Evolutionary conservation across 306 rosid species (phyloP).

Genomic region (Pyrus communis): DNA sequence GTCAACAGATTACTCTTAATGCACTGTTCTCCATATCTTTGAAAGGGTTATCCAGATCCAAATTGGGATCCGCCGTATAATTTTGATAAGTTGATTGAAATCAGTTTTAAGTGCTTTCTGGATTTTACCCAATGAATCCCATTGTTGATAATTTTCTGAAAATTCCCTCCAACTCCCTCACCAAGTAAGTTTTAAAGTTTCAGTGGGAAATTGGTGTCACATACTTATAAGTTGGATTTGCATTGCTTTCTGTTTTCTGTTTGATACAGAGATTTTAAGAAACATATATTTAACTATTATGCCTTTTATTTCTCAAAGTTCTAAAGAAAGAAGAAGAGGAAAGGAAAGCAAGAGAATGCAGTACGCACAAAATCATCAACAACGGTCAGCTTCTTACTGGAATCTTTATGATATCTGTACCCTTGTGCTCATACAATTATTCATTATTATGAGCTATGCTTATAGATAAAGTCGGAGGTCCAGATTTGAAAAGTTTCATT

Average conservation of each 20-base stretch:
- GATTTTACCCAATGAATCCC: not conserved
- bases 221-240: not conserved
- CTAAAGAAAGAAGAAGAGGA: conserved; percentile 91
- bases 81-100: not conserved
- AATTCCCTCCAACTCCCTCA: not conserved
- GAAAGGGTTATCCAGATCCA: not conserved
- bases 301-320: conserved; percentile 33
- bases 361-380: conserved; percentile 30
- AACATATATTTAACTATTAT: not conserved
- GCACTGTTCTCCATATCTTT: not conserved
- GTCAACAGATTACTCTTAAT: not conserved
- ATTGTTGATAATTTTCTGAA: not conserved
- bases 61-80: not conserved
- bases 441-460: conserved; percentile 5
- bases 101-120: not conserved
- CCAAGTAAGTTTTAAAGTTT: not conserved
- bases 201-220: not conserved
- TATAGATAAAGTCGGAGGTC: conserved; percentile 55
- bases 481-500: conserved; percentile 79
- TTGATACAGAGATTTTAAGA: conserved; percentile 19
- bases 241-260: not conserved
- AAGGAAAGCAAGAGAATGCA: conserved; percentile 59
- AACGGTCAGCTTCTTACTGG: conserved; percentile 41
- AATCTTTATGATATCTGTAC: conserved; percentile 5
- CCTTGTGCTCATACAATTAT: conserved; percentile 7